Percentiles rank a stretch among this genome's conserved stretches.
Conservation (phyloP, 306 rosid species). For the Elaeagnus macrophylla region DNA sequence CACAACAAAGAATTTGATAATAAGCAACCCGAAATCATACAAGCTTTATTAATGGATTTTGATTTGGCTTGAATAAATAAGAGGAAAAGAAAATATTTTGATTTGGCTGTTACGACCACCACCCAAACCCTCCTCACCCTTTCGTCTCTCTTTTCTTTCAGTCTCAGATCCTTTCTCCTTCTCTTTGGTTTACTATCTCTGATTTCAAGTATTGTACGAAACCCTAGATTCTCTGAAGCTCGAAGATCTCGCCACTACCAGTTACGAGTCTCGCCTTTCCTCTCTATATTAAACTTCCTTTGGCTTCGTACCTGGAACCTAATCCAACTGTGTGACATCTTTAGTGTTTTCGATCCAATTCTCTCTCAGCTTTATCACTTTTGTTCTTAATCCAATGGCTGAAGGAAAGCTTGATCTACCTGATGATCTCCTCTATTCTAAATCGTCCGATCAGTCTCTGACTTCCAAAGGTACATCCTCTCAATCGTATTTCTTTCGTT, state of each 20-base stretch:
- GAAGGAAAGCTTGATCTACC: slow-evolving; percentile 50
- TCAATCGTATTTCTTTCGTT: background rate
- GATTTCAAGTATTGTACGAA: slow-evolving; percentile 15
- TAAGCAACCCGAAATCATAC: no score
- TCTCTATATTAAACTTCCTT: background rate
- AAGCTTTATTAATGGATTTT: no score
- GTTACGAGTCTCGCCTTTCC: background rate
- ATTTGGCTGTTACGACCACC: slow-evolving; percentile 45
- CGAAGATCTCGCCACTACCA: background rate
- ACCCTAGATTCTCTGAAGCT: slow-evolving; percentile 32
- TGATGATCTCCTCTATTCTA: slow-evolving; percentile 39
- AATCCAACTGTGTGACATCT: slow-evolving; percentile 6
- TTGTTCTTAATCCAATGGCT: slow-evolving; percentile 27
- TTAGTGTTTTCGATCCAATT: slow-evolving; percentile 11
- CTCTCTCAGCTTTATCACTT: slow-evolving; percentile 3
- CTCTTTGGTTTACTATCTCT: slow-evolving; percentile 3
- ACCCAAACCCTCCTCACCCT: slow-evolving; percentile 34
- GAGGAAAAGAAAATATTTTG: no score
- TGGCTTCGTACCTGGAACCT: slow-evolving; percentile 5
- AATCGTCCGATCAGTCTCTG: slow-evolving; percentile 42
- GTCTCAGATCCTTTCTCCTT: slow-evolving; percentile 15
- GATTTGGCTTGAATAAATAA: no score
- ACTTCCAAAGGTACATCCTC: slow-evolving; percentile 31
- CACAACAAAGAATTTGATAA: no score
- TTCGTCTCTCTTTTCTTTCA: slow-evolving; percentile 10